Base-by-base conservation (phyloP, 2,329 filamentous ascomycete species). In the Diaporthe sp. region DNA sequence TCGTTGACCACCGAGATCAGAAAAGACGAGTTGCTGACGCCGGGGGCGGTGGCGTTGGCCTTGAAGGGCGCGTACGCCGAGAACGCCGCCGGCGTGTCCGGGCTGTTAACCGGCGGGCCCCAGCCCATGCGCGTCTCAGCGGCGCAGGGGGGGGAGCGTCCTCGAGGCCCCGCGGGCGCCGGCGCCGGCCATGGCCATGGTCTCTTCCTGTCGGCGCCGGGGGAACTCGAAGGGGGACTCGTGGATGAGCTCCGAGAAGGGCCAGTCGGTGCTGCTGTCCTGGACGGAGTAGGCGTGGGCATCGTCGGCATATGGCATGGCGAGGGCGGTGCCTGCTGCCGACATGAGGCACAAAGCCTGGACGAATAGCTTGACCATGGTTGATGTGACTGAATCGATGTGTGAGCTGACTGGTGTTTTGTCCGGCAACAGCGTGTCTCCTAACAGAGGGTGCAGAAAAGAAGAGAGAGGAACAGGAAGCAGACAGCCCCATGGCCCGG, bases 221-320 rank as follows among this genome's bases (percentile, higher is more conserved):
- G 50, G 61, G 61, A 25, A 35, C 19, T 66, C 61, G 7, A 66
- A 50, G 10, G 61, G 61, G 27, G 61, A 50, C 61, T 66, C 61
- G 42, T 10, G 42, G 61, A 66, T 50, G 27, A 66, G 27, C 44
- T 37, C 61, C 5, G 61, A 35, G 61, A 50, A 51, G 12, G 61
- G 61, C 61, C 61, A 66, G 6, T n/a, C 5, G 25, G 8, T 2
- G 22, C 19, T 51, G 13, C 37, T 42, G 39, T 30, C 25, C n/a
- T 19, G n/a, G 25, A 13, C 58, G 3, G 37, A 13, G 37, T 27
- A 22, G n/a, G 37, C 37, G 13, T 22, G 9, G n/a, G 1, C 12
- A 12, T 59, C 13, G 25, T 19, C n/a, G 3, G 25, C 58, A 7
- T 19, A 32, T 12, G 42, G 44, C 30, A 25, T 25, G 0, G 42